phyloP scores from a whole-genome alignment of 1,284 basidiomycete species.

The Sparassis latifolia region DNA sequence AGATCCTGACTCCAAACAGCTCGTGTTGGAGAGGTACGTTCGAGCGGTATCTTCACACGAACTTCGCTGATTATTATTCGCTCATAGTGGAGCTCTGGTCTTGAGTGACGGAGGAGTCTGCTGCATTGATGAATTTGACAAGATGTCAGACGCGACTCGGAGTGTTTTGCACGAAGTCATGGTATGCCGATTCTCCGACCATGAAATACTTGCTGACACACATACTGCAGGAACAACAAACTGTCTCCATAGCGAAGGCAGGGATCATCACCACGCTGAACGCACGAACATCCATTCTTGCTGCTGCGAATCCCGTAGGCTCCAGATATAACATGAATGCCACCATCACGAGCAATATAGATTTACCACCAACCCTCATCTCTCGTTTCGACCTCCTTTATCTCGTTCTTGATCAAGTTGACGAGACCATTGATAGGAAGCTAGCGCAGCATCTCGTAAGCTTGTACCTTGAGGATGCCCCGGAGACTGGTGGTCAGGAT shows the following conservation, averaged over 20 bases:
- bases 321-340: constrained; percentile 90
- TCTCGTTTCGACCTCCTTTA: constrained; percentile 98
- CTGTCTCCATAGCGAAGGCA: constrained; percentile 98
- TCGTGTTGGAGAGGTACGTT: constrained; percentile 86
- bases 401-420: constrained; percentile 91
- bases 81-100: constrained; percentile 84
- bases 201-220: not conserved
- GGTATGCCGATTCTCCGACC: constrained; percentile 42
- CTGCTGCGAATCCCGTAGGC: constrained; percentile 95
- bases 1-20: constrained; percentile 96
- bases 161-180: constrained; percentile 99
- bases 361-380: constrained; percentile 95
- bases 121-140: constrained; percentile 99
- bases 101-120: constrained; percentile 97
- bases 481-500: constrained; percentile 61
- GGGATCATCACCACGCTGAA: constrained; percentile 99
- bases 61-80: not conserved
- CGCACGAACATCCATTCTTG: constrained; percentile 93
- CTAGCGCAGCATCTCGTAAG: constrained; percentile 92
- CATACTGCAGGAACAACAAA: constrained; percentile 88
- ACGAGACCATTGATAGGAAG: constrained; percentile 84
- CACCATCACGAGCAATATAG: constrained; percentile 84
- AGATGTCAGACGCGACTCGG: constrained; percentile 96
- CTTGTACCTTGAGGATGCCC: constrained; percentile 89
- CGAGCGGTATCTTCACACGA: not conserved